Conservation (phyloP, 2,329 filamentous ascomycete genomes). For the Graphilbum ipis-grandicollis region DNA sequence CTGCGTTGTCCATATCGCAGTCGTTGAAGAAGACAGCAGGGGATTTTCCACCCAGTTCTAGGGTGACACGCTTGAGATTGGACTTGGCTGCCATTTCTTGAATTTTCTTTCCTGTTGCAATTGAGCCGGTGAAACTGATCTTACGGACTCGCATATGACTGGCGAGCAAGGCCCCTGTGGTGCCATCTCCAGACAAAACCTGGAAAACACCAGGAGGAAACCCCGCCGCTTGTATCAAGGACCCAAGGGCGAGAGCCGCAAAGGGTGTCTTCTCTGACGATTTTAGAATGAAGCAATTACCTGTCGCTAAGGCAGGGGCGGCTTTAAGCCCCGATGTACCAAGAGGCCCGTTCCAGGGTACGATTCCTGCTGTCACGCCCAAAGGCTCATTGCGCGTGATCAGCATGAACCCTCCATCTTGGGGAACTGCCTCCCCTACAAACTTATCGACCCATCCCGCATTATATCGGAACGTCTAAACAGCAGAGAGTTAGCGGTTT, state of each 20-base stretch:
- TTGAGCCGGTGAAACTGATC: constrained; percentile 59
- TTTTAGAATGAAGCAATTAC: constrained; percentile 25
- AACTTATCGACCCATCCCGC: constrained; percentile 23
- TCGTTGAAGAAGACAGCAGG: constrained; percentile 42
- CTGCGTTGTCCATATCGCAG: constrained; percentile 39
- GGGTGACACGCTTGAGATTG: constrained; percentile 40
- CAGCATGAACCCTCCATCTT: constrained; percentile 28
- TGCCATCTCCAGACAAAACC: constrained; percentile 20
- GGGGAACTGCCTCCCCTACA: constrained; percentile 19
- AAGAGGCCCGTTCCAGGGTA: constrained; percentile 21
- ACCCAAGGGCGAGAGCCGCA: constrained; percentile 15
- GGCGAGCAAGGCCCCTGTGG: constrained; percentile 24
- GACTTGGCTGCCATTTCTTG: constrained; percentile 44
- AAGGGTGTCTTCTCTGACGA: constrained; percentile 24
- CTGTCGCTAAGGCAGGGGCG: constrained; percentile 22
- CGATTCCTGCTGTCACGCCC: constrained; percentile 15
- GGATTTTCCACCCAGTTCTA: constrained; percentile 44
- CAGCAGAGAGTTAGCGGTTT: too few species aligned
- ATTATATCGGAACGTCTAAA: too few species aligned
- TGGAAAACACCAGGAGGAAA: constrained; percentile 25
- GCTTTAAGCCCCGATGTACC: constrained; percentile 20
- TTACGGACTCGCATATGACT: constrained; percentile 50
- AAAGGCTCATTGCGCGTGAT: constrained; percentile 19
- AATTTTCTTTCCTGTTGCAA: constrained; percentile 46
- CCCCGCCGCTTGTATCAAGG: constrained; percentile 20